phyloP scores from a whole-genome alignment of 2,329 filamentous ascomycete species.

The Penicillium sp. region DNA sequence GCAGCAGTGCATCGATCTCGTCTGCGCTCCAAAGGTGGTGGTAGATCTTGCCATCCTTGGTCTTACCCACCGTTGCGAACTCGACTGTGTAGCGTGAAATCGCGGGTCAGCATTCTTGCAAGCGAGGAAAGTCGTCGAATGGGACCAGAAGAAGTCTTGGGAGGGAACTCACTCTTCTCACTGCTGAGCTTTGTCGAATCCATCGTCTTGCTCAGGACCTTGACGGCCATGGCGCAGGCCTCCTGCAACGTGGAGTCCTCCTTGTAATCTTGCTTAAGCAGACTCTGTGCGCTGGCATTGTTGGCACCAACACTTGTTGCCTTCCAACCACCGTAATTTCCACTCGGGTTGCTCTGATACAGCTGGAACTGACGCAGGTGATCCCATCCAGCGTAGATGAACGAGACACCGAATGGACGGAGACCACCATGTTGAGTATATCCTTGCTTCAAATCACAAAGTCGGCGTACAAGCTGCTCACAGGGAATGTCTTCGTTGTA shows the following conservation, averaged over 20 bases:
- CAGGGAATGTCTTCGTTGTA: slow-evolving; percentile 99
- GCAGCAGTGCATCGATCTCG: slow-evolving; percentile 90
- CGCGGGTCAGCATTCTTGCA: slow-evolving; percentile 16
- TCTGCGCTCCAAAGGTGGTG: slow-evolving; percentile 97
- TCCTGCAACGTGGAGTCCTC: slow-evolving; percentile 96
- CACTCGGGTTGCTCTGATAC: slow-evolving; percentile 97
- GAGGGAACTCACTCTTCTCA: slow-evolving; percentile 82
- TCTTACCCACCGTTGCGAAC: slow-evolving; percentile 97
- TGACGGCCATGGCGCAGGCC: slow-evolving; percentile 95
- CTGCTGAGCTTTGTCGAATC: slow-evolving; percentile 98
- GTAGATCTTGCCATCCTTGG: slow-evolving; percentile 94
- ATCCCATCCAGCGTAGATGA: slow-evolving; percentile 99
- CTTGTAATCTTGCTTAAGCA: slow-evolving; percentile 99
- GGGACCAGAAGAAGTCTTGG: background rate
- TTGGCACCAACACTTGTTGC: slow-evolving; percentile 97
- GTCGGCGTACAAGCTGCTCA: slow-evolving; percentile 93
- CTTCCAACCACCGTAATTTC: slow-evolving; percentile 99
- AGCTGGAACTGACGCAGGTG: slow-evolving; percentile 96
- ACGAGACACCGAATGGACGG: slow-evolving; percentile 95
- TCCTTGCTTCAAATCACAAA: slow-evolving; percentile 98
- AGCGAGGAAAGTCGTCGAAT: background rate
- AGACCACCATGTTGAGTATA: slow-evolving; percentile 99
- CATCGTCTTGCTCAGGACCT: slow-evolving; percentile 99
- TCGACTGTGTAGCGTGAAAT: slow-evolving; percentile 67
- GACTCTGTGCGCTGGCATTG: slow-evolving; percentile 93